Evolutionary conservation across 2,329 filamentous ascomycete genomes (phyloP).

Genomic region (Teratosphaeria destructans): DNA sequence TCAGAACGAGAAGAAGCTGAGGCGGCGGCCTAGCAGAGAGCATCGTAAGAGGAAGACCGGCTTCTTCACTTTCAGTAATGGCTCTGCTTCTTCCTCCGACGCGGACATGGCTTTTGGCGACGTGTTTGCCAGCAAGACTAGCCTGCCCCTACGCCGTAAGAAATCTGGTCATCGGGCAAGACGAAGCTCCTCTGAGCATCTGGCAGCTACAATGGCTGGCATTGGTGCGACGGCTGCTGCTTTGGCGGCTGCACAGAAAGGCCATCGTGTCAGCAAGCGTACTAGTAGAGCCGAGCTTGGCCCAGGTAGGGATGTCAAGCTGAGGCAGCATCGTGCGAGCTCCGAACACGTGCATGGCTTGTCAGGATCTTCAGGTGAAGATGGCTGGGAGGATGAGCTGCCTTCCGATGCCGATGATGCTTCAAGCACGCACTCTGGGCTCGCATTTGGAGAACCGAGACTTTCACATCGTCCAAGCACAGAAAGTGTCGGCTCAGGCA

Average conservation of each 20-base stretch:
- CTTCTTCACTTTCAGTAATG: constrained; percentile 41
- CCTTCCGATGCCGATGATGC: constrained; percentile 44
- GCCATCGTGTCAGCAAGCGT: constrained; percentile 16
- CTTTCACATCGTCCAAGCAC: constrained; percentile 34
- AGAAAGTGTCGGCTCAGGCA: constrained; percentile 43
- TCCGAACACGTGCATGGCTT: constrained; percentile 8
- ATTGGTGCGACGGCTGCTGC: constrained; percentile 40
- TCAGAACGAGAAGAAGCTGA: constrained; percentile 11
- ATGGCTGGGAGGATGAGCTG: constrained; percentile 46
- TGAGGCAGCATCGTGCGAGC: background rate
- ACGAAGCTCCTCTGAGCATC: constrained; percentile 34
- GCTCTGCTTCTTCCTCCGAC: constrained; percentile 35
- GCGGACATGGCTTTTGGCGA: constrained; percentile 38
- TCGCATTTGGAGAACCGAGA: constrained; percentile 48
- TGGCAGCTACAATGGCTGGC: constrained; percentile 36
- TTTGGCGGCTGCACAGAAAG: constrained; percentile 33
- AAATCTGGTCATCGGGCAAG: constrained; percentile 15
- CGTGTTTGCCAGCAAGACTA: constrained; percentile 16
- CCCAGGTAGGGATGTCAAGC: constrained; percentile 3
- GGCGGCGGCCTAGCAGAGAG: constrained; percentile 6
- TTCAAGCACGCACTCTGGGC: constrained; percentile 45
- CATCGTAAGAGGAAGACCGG: constrained; percentile 30
- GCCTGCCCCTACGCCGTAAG: constrained; percentile 11
- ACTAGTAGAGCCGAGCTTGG: constrained; percentile 18
- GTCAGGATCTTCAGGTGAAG: constrained; percentile 35